phyloP scores from a whole-genome alignment of 2,329 filamentous ascomycete species.

The Neopestalotiopsis sp. region DNA sequence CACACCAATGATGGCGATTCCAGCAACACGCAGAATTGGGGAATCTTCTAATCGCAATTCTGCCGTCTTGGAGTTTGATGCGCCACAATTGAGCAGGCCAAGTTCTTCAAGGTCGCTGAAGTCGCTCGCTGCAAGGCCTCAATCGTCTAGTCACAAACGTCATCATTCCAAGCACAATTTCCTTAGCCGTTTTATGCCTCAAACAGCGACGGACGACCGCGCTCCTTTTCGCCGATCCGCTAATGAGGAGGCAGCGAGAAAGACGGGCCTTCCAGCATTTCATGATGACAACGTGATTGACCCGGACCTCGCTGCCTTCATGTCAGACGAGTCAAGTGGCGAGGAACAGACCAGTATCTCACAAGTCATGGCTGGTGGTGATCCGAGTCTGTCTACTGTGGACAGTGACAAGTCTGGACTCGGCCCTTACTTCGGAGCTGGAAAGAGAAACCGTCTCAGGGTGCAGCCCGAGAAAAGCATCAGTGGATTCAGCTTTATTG shows the following conservation, averaged over 20 bases:
- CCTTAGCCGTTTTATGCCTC: constrained; percentile 74
- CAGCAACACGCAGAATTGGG: constrained; percentile 66
- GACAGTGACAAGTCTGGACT: constrained; percentile 79
- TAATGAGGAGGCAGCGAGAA: constrained; percentile 68
- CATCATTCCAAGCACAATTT: constrained; percentile 89
- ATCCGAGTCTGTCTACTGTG: constrained; percentile 66
- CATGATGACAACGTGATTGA: constrained; percentile 99
- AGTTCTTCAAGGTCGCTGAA: constrained; percentile 89
- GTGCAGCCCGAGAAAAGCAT: constrained; percentile 74
- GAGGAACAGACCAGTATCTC: constrained; percentile 92
- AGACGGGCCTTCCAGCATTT: constrained; percentile 81
- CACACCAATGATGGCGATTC: constrained; percentile 76
- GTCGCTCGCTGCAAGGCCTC: constrained; percentile 73
- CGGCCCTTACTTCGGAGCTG: constrained; percentile 72
- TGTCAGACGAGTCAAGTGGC: constrained; percentile 94
- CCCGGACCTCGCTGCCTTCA: constrained; percentile 90
- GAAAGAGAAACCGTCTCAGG: constrained; percentile 76
- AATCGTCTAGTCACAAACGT: constrained; percentile 80
- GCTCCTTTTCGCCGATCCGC: constrained; percentile 83
- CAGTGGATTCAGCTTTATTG: constrained; percentile 71
- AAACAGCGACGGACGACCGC: constrained; percentile 68
- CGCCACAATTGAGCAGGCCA: constrained; percentile 84
- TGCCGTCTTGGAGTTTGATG: constrained; percentile 87
- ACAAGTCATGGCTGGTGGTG: constrained; percentile 71
- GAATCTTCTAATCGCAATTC: constrained; percentile 85